Evolutionary conservation across 192 early-diverging fungal genomes (phyloP), one percentile per base, ranked within the genome.

Genomic region (Coemansia sp.): DNA sequence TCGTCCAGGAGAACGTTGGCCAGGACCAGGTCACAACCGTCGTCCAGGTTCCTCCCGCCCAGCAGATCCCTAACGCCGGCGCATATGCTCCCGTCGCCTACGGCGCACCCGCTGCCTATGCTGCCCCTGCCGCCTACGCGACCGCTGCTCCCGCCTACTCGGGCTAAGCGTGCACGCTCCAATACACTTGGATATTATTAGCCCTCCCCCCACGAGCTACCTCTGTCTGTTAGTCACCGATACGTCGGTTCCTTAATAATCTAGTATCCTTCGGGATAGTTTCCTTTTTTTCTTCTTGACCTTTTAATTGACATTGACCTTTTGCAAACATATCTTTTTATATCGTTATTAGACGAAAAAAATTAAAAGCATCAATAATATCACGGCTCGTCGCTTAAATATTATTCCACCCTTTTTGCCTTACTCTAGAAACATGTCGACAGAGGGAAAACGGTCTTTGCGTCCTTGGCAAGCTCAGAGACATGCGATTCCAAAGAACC

Each of bases 1-100:
- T 79, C 14, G 71, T 79, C 2, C 76, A 79, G 65, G 35, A 79
- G 68, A 62, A 79, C 28, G 78, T 81, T 36, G 69, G 49, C 13
- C 65, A 71, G 61, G 63, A 49, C 32, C 62, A 68, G 53, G 20
- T 68, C 50, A 42, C 61, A 6, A 64, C 65, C 16, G 65, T 67
- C 0, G 68, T 50, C 11, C 28, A 51, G 10, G 46, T 61, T 7
- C 61, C 72, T 2, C 23, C 35, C 42, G 19, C 18, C 30, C 47
- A 50, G 35, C 64, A 42, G 58, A 32, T 64, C 27, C 45, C 56
- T 1, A 62, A 62, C 24, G 54, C 28, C 32, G 63, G 54, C 45
- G 55, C 35, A 18, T 46, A 53, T 55, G 65, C 48, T 18, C 29
- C 65, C 8, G 50, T 34, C 27, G 24, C 48, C 22, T 54, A 60